Conservation (phyloP, 192 early-diverging fungal species). For the Coemansia sp. region DNA sequence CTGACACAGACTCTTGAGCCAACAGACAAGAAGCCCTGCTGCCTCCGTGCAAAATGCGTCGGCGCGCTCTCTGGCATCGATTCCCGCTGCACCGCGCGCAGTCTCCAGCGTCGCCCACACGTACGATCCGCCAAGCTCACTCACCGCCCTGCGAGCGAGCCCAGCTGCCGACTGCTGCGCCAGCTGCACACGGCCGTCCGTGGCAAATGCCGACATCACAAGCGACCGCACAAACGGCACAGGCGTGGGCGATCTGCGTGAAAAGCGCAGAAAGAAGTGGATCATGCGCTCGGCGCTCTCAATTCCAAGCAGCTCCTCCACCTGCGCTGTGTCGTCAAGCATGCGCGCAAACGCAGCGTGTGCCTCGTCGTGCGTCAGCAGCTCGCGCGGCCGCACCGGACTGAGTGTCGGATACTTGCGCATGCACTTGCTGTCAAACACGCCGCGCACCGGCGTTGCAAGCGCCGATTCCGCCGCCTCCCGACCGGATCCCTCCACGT, state of each 20-base stretch:
- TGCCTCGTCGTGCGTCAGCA: conserved; percentile 12
- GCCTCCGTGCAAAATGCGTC: conserved; percentile 27
- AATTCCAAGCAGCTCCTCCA: conserved; percentile 10
- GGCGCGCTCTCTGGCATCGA: not conserved
- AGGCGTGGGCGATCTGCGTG: conserved; percentile 13
- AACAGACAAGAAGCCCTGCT: conserved; percentile 28
- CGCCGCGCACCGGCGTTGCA: conserved; percentile 21
- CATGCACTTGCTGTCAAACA: conserved; percentile 48
- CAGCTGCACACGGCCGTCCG: conserved; percentile 15
- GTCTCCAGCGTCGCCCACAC: conserved; percentile 12
- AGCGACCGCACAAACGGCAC: conserved; percentile 42
- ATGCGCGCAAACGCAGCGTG: conserved; percentile 15
- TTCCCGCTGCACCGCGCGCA: not conserved
- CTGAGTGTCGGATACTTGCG: conserved; percentile 36
- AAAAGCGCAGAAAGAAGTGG: conserved; percentile 19
- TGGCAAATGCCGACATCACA: conserved; percentile 23
- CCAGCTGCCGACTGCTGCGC: conserved; percentile 13
- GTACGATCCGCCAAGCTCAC: conserved; percentile 15
- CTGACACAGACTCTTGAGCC: conserved; percentile 45
- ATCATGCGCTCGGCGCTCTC: conserved; percentile 30
- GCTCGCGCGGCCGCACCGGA: conserved; percentile 37
- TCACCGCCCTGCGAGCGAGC: conserved; percentile 25
- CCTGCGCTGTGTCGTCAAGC: conserved; percentile 12
- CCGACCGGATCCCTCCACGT: not conserved
- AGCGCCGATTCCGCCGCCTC: not conserved